Evolutionary conservation across 305 asterid species (phyloP).

Genomic region (Solanum hybrid): DNA sequence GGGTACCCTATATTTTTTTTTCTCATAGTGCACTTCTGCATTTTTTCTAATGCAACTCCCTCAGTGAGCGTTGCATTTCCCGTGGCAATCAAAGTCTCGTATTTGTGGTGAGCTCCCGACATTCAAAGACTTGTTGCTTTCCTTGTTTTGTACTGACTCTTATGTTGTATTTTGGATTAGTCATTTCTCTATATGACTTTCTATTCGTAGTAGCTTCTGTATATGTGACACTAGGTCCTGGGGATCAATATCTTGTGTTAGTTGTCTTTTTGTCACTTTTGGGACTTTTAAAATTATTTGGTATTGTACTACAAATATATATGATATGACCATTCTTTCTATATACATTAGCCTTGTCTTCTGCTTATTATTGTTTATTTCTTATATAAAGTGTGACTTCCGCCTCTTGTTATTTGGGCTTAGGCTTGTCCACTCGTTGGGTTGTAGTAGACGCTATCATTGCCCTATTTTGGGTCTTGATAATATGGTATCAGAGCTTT

Average conservation of each 20-base stretch:
- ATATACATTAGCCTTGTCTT: too few relatives aligned
- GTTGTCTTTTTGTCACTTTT: background rate
- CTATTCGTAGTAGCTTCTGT: background rate
- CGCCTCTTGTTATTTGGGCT: background rate
- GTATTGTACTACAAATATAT: background rate
- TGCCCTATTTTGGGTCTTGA: background rate
- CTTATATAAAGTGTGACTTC: background rate
- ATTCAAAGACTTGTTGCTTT: background rate
- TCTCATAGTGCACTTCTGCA: background rate
- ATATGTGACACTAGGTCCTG: background rate
- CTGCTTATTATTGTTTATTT: too few relatives aligned
- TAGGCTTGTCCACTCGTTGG: background rate
- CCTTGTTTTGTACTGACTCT: background rate
- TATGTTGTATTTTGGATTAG: background rate
- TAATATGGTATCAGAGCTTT: background rate
- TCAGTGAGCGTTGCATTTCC: background rate
- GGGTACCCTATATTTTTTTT: background rate
- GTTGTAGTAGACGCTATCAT: background rate
- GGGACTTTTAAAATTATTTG: background rate
- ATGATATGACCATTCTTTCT: background rate
- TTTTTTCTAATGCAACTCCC: background rate
- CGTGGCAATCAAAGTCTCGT: background rate
- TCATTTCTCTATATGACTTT: too few relatives aligned
- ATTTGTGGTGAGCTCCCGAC: background rate
- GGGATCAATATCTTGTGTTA: background rate